Base-by-base conservation (phyloP, 1,139 yeast genomes). In the Sugiyamaella paludigena region DNA sequence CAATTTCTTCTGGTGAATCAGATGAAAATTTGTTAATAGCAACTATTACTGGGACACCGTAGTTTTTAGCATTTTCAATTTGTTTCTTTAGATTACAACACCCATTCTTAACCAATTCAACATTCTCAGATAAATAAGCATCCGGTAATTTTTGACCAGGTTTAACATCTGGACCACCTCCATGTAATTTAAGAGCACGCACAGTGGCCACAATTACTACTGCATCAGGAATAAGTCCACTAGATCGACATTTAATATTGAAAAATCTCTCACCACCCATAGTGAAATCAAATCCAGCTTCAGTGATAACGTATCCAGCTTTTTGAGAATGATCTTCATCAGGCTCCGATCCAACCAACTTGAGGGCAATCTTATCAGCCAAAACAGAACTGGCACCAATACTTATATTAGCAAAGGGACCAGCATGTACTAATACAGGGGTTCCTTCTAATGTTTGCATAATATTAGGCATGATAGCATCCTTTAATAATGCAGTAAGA, bases 381-480 rank as follows among this genome's bases (percentile, higher is more conserved):
- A 92, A 75, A 42, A 92, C 89, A 35, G 98, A 91, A 55, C 88
- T 84, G 7, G 98, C 97, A 65, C 98, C 98, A 67, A 92, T 92
- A 42, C 96, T 87, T 59, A 92, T 92, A 71, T 92, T 92, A 60
- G 98, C 98, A 68, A 92, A 92, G 45, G 98, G 98, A 57, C 98
- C 98, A 51, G 98, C 98, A 67, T 92, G 98, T 47, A 92, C 96
- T 62, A 92, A 84, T 38, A 92, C 98, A 32, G 98, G 98, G 26
- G 98, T 89, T 56, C 98, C 98, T 73, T 92, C 98, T 60, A 92
- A 79, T 47, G 98, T 88, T 74, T 92, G 98, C 98, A 92, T 92
- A 65, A 92, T 74, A 69, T 91, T 92, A 59, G 98, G 98, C 75
- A 92, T 91, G 66, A 92, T 86, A 37, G 98, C 97, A 67, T 92